These are phyloP conservation scores for Phoma sp. DNA, from an alignment of 2,329 filamentous ascomycete species.

Conservation along the genomic window DNA sequence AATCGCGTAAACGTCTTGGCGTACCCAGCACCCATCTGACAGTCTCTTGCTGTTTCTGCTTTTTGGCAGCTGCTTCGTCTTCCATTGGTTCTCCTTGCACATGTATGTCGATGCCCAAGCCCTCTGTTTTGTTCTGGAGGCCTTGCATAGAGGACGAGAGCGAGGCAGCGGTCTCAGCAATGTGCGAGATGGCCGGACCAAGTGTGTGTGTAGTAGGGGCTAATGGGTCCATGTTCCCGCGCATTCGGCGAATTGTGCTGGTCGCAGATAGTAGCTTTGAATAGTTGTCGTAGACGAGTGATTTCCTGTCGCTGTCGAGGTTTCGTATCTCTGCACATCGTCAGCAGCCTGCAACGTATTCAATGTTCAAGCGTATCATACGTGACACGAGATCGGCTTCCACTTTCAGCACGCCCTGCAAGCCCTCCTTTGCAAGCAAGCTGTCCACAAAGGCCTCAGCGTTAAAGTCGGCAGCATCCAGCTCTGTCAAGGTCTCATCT, in stretches of 20 bases:
- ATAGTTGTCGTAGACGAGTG: slow-evolving; percentile 97
- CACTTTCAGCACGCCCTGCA: slow-evolving; percentile 72
- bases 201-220: slow-evolving; percentile 76
- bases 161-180: slow-evolving; percentile 65
- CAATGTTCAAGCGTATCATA: slow-evolving; percentile 22
- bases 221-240: slow-evolving; percentile 79
- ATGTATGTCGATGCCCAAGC: slow-evolving; percentile 34
- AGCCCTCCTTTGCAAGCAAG: slow-evolving; percentile 65
- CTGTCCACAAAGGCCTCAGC: slow-evolving; percentile 70
- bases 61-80: slow-evolving; percentile 38
- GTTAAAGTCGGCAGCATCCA: slow-evolving; percentile 77
- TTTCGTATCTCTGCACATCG: slow-evolving; percentile 72
- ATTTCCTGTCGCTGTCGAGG: slow-evolving; percentile 94
- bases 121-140: slow-evolving; percentile 27
- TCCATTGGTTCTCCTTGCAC: slow-evolving; percentile 29
- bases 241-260: slow-evolving; percentile 92
- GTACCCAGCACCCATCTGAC: slow-evolving; percentile 68
- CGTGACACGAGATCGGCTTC: slow-evolving; percentile 71
- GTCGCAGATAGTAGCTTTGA: slow-evolving; percentile 96
- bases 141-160: slow-evolving; percentile 50
- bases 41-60: slow-evolving; percentile 58
- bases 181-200: slow-evolving; percentile 75
- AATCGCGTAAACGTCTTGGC: slow-evolving; percentile 63
- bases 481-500: slow-evolving; percentile 68
- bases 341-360: slow-evolving; percentile 1